phyloP scores from a whole-genome alignment of 192 early-diverging fungal genomes.

The Chytriomyces confervae region DNA sequence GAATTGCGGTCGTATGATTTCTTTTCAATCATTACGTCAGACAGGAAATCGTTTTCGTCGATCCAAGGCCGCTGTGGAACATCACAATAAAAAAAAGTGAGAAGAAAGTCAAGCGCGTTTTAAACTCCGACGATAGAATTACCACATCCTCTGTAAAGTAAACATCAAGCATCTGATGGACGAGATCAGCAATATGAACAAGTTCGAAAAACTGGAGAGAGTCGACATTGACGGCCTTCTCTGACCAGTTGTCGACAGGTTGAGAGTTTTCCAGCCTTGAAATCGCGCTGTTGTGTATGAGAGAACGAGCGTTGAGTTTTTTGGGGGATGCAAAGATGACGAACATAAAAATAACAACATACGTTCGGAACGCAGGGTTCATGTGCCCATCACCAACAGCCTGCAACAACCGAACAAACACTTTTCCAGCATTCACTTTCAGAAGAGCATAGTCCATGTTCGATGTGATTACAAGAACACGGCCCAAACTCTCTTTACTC shows the following conservation, averaged over 20 bases:
- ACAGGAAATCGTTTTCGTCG: slow-evolving; percentile 90
- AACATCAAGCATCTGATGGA: slow-evolving; percentile 92
- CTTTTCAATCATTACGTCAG: slow-evolving; percentile 90
- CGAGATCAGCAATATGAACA: slow-evolving; percentile 91
- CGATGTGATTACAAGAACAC: slow-evolving; percentile 54
- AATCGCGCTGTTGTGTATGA: slow-evolving; percentile 44
- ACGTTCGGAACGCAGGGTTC: slow-evolving; percentile 69
- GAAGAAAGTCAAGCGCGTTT: not conserved
- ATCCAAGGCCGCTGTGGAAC: slow-evolving; percentile 66
- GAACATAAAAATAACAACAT: slow-evolving; percentile 23
- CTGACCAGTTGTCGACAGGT: slow-evolving; percentile 42
- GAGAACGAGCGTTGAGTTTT: not conserved
- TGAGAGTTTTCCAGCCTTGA: slow-evolving; percentile 44
- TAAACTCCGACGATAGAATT: slow-evolving; percentile 13
- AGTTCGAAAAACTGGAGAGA: slow-evolving; percentile 91
- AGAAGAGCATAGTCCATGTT: slow-evolving; percentile 44
- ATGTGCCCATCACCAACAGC: slow-evolving; percentile 77
- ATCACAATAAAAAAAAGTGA: not conserved
- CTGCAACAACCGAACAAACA: slow-evolving; percentile 78
- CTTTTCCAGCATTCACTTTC: slow-evolving; percentile 64
- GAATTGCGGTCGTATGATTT: slow-evolving; percentile 82
- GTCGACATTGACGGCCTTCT: slow-evolving; percentile 58
- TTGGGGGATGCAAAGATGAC: not conserved
- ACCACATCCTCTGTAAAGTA: slow-evolving; percentile 91
- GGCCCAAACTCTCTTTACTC: slow-evolving; percentile 76